Conservation (phyloP, 176 grass and related monocot species). For the Otatea glauca region DNA sequence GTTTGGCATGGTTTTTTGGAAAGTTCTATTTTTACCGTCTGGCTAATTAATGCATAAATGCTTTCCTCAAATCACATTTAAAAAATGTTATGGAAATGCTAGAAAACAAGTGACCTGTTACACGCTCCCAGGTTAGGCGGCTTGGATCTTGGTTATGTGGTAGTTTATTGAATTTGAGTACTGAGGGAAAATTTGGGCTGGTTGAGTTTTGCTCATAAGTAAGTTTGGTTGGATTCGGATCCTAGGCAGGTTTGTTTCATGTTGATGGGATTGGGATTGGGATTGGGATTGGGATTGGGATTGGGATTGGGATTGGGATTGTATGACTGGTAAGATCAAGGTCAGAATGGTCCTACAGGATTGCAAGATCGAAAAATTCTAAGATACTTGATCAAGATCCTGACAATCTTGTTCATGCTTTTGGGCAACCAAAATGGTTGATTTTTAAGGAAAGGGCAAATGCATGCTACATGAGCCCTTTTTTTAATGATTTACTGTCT, state of each 20-base stretch:
- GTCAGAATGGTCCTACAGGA: background rate
- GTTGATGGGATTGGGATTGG: background rate
- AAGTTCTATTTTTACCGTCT: background rate
- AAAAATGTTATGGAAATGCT: background rate
- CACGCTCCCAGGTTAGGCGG: background rate
- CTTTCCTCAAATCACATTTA: background rate
- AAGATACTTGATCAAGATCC: background rate
- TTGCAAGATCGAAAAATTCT: conserved; percentile 5
- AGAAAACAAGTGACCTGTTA: background rate
- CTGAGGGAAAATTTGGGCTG: background rate
- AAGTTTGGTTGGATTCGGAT: conserved; percentile 20
- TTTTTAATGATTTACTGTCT: background rate
- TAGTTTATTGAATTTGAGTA: conserved; percentile 7
- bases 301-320: background rate
- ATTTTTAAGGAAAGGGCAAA: background rate
- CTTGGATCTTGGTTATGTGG: background rate
- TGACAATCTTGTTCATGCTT: conserved; percentile 14
- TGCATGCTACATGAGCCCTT: background rate
- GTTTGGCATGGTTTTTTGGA: conserved; percentile 21
- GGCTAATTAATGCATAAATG: background rate
- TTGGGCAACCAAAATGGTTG: background rate
- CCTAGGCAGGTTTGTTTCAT: background rate
- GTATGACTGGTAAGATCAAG: background rate
- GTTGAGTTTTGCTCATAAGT: background rate
- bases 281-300: too few species aligned